A percentile compares a stretch with the other conserved stretches of the same genome.
Conservation (phyloP, 441 rosid genomes). For the Hypseocharis bilobata region DNA sequence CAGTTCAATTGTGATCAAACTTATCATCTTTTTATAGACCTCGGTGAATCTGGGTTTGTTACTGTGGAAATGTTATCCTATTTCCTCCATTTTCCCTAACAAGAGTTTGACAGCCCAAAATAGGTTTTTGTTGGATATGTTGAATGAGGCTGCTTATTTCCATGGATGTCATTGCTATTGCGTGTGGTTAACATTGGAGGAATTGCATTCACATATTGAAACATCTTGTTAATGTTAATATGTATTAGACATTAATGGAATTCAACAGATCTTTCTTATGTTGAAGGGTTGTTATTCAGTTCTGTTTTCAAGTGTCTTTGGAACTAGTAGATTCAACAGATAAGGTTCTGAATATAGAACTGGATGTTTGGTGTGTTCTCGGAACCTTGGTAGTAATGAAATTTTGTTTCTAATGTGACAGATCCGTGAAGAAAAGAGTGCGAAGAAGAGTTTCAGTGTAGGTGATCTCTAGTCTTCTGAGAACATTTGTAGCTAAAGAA, state of each 20-base stretch:
- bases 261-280: too few species aligned
- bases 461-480: conserved; percentile 10
- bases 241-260: background rate
- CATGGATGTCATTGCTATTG: background rate
- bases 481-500: conserved; percentile 7
- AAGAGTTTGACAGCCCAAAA: background rate
- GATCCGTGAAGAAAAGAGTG: conserved; percentile 3
- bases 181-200: background rate
- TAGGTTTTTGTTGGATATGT: background rate
- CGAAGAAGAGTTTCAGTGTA: conserved; percentile 1
- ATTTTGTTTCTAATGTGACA: background rate
- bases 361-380: too few species aligned
- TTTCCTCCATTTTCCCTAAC: background rate
- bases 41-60: background rate
- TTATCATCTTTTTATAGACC: background rate
- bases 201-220: background rate
- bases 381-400: too few species aligned
- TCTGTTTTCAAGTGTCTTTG: too few species aligned
- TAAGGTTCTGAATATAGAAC: too few species aligned
- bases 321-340: too few species aligned
- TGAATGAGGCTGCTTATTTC: background rate
- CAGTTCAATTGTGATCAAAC: background rate
- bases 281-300: too few species aligned
- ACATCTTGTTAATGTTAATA: background rate
- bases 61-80: background rate